Evolutionary conservation across 805 yeast genomes (phyloP).

Genomic region (Myxozyma sirexii): DNA sequence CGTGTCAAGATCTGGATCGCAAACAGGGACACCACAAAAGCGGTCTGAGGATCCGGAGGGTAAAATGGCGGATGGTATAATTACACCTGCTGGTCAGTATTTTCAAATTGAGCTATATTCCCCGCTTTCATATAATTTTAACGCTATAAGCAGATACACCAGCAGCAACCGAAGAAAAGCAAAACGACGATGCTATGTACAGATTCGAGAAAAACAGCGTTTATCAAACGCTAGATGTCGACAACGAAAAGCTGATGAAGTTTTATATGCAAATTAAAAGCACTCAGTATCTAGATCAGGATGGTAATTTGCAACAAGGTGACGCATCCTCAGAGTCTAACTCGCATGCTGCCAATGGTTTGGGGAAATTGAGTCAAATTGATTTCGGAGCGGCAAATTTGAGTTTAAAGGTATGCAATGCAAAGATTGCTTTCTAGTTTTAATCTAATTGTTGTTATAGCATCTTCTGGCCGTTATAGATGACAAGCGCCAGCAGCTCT

Average conservation of each 20-base stretch:
- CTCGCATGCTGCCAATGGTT: background rate
- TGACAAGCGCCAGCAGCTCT: constrained; percentile 70
- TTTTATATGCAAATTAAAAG: background rate
- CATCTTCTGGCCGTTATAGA: constrained; percentile 80
- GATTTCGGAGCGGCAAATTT: constrained; percentile 72
- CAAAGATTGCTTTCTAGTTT: background rate
- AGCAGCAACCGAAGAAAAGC: constrained; percentile 16
- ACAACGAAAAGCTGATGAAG: constrained; percentile 1
- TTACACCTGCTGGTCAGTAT: constrained; percentile 27
- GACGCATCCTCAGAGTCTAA: background rate
- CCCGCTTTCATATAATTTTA: background rate
- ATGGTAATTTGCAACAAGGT: background rate
- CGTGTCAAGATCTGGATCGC: constrained; percentile 1
- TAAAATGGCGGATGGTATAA: constrained; percentile 23
- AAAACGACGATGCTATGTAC: constrained; percentile 10
- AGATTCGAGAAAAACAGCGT: constrained; percentile 14
- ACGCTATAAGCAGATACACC: constrained; percentile 18
- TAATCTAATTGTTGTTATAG: constrained; percentile 3
- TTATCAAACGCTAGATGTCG: constrained; percentile 28
- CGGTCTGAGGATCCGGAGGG: constrained; percentile 5
- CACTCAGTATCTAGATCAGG: background rate
- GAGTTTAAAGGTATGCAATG: constrained; percentile 54
- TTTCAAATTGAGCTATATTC: background rate
- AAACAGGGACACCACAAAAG: constrained; percentile 3
- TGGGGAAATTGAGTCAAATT: constrained; percentile 19